phyloP scores from a whole-genome alignment of 352 stramenopile species.

The Lagenidium sp. region DNA sequence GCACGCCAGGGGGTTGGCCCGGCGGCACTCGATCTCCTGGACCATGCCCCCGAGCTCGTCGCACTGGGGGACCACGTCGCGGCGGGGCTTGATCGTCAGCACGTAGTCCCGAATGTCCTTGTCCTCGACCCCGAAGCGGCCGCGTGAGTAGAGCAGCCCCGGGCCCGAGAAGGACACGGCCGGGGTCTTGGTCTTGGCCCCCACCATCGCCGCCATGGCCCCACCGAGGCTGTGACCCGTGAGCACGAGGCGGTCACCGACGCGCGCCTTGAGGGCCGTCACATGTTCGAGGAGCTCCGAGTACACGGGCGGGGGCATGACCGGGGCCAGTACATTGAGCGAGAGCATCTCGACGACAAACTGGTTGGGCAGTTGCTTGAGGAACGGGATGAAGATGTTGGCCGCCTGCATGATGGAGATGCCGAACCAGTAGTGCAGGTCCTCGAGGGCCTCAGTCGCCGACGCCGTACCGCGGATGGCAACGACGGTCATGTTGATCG shows the following conservation, averaged over 20 bases:
- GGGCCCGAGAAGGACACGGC: constrained; percentile 79
- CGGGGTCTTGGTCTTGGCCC: constrained; percentile 71
- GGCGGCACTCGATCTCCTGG: constrained; percentile 82
- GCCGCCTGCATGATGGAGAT: constrained; percentile 82
- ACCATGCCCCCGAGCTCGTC: constrained; percentile 79
- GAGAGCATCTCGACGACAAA: constrained; percentile 83
- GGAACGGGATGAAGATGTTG: constrained; percentile 79
- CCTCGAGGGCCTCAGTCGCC: constrained; percentile 74
- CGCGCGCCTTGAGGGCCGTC: constrained; percentile 34
- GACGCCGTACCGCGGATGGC: constrained; percentile 77
- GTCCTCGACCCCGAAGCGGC: constrained; percentile 64
- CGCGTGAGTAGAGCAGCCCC: constrained; percentile 68
- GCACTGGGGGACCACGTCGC: constrained; percentile 74
- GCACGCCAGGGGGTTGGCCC: constrained; percentile 67
- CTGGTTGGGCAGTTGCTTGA: constrained; percentile 67
- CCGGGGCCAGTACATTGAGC: constrained; percentile 49
- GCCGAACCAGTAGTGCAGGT: constrained; percentile 84
- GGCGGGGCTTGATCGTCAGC: constrained; percentile 72
- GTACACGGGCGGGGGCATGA: constrained; percentile 81
- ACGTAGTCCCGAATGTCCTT: constrained; percentile 78
- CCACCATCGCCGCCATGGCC: constrained; percentile 78
- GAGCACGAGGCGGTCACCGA: constrained; percentile 67
- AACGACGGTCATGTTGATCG: constrained; percentile 80
- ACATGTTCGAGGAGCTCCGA: constrained; percentile 62
- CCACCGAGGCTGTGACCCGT: constrained; percentile 80